These are phyloP conservation scores for Musa schizocarpa DNA, from an alignment of 176 grass and related monocot species.

Conservation along the genomic window DNA sequence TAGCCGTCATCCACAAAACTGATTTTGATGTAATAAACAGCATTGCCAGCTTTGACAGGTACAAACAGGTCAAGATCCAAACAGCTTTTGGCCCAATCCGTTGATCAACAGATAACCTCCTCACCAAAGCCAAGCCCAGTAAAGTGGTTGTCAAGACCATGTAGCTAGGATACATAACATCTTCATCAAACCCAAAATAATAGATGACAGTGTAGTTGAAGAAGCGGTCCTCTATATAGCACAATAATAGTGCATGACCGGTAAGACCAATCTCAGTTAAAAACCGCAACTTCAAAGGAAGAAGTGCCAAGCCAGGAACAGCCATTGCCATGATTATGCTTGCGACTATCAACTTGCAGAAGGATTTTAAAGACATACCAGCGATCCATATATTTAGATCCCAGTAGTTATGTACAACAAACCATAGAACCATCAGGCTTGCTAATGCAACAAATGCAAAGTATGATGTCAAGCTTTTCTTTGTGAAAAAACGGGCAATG, in stretches of 20 bases:
- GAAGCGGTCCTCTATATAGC: constrained; percentile 88
- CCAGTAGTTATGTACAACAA: constrained; percentile 97
- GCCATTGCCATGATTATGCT: constrained; percentile 72
- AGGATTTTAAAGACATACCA: constrained; percentile 88
- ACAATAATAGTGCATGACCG: constrained; percentile 74
- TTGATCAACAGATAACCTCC: constrained; percentile 70
- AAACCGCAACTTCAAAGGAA: constrained; percentile 67
- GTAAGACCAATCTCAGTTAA: constrained; percentile 77
- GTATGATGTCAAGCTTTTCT: constrained; percentile 96
- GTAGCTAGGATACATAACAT: constrained; percentile 91
- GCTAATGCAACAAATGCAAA: constrained; percentile 85
- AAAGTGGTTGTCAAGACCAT: constrained; percentile 83
- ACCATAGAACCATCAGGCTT: constrained; percentile 97
- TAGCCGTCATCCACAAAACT: constrained; percentile 80
- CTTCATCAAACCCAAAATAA: constrained; percentile 92
- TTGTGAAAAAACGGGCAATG: constrained; percentile 82
- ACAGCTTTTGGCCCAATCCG: constrained; percentile 72
- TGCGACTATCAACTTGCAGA: constrained; percentile 80
- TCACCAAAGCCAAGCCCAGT: constrained; percentile 72
- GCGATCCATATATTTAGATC: constrained; percentile 98
- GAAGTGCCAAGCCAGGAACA: constrained; percentile 84
- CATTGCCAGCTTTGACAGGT: constrained; percentile 87
- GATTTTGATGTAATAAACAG: constrained; percentile 90
- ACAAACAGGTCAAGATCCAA: constrained; percentile 91
- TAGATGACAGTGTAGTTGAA: constrained; percentile 84